phyloP scores from a whole-genome alignment of 2,329 filamentous ascomycete species.

The Aureobasidium sp. region DNA sequence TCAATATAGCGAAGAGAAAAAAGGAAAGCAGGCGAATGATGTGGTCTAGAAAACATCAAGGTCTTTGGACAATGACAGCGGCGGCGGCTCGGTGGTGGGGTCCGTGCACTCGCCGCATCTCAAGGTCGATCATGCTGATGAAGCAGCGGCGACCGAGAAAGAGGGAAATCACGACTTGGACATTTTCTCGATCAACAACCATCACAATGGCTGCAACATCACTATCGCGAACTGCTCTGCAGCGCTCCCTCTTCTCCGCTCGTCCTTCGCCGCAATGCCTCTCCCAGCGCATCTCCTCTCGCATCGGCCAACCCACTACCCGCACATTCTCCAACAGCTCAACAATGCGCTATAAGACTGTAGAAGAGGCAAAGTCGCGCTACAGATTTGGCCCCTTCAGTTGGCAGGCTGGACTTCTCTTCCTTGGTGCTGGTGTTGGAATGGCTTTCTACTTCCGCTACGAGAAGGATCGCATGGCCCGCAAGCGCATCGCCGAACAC shows the following conservation, averaged over 20 bases:
- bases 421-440: conserved; percentile 68
- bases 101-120: neutral
- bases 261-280: conserved; percentile 8
- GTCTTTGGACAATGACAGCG: neutral
- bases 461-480: conserved; percentile 86
- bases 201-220: conserved; percentile 9
- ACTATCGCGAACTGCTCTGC: conserved; percentile 6
- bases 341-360: conserved; percentile 31
- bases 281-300: neutral
- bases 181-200: neutral
- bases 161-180: neutral
- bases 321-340: conserved; percentile 24
- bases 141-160: conserved; percentile 9
- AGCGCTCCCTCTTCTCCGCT: neutral
- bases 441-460: conserved; percentile 87
- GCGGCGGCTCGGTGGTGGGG: conserved; percentile 2
- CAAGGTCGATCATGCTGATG: neutral
- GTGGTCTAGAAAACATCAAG: neutral
- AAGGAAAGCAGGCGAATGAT: neutral
- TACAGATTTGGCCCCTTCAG: conserved; percentile 66
- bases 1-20: neutral
- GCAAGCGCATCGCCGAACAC: conserved; percentile 81
- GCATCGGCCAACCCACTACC: neutral
- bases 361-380: conserved; percentile 39
- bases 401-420: conserved; percentile 80